Base-by-base conservation (phyloP, 306 rosid genomes). In the Betula pendula region DNA sequence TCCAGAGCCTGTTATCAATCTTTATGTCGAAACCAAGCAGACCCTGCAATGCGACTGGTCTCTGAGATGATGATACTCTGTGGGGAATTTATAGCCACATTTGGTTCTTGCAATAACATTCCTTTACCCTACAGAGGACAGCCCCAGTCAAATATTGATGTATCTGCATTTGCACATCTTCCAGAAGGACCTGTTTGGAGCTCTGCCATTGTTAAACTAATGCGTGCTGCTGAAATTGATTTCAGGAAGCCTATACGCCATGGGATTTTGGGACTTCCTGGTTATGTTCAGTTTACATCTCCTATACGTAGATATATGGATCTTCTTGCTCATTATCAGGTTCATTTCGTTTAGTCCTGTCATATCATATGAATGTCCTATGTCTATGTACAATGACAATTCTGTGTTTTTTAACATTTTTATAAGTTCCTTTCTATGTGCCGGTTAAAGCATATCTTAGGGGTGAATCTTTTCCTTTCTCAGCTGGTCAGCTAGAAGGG, bases 121-220 rank as follows among this genome's bases (percentile, higher is more conserved):
- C 93, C 96, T 56, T 85, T 96, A 80, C 98, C 99, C 44, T 96
- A 91, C 83, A 86, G 99, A 81, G 99, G 99, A 86, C 99, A 96
- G 83, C 97, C 99, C 51, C 99, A 92, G 77, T 86, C 99, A 72
- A 85, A 96, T 73, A 79, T 96, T 24, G 89, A 96, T 78, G 68
- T 78, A 40, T 91, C 96, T 78, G 89, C 84, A 82, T 96, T 89
- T 87, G 74, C 93, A 42, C 94, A 91, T 82, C 99, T 96, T 84
- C 99, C 97, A 71, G 99, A 92, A 87, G 99, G 99, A 70, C 98
- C 99, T 22, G 96, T 96, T 82, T 87, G 99, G 81, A 93, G 94
- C 85, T 88, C 84, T 84, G 93, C 99, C 49, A 82, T 96, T 22
- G 90, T 96, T 78, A 92, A 50, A 87, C 68, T 83, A 85, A 89